Percentiles rank a stretch among this genome's conserved stretches.
Evolutionary conservation across 192 early-diverging fungal species (phyloP).

Genomic region (Backusella mclennaniae): DNA sequence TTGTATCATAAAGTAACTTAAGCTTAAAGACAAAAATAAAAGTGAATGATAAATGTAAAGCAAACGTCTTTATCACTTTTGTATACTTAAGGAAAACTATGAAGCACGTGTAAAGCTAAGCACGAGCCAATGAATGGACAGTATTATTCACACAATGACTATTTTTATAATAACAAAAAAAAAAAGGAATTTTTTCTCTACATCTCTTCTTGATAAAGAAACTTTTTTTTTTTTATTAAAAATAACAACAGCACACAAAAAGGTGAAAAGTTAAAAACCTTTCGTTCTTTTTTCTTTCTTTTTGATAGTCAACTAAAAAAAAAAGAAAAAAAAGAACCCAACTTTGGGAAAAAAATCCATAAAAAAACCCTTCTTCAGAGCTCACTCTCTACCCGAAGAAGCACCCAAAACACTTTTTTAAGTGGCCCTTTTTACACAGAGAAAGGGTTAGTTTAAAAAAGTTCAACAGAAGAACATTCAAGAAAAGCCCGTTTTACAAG

Average conservation of each 20-base stretch:
- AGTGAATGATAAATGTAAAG: neutral
- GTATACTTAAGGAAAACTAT: neutral
- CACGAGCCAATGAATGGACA: neutral
- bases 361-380: neutral
- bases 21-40: neutral
- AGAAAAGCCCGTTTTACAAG: neutral
- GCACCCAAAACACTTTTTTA: neutral
- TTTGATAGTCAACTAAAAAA: neutral
- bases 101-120: neutral
- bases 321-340: neutral
- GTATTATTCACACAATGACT: neutral
- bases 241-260: neutral
- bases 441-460: slow-evolving; percentile 3
- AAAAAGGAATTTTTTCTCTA: neutral
- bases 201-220: neutral
- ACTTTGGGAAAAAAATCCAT: neutral
- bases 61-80: neutral
- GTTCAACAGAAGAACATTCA: neutral
- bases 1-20: neutral
- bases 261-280: slow-evolving; percentile 1
- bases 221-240: neutral
- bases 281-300: neutral
- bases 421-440: slow-evolving; percentile 7
- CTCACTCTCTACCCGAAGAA: neutral
- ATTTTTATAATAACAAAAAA: slow-evolving; percentile 1